phyloP scores from a whole-genome alignment of 805 yeast genomes.

The Trichomonascus vanleenenianus region DNA sequence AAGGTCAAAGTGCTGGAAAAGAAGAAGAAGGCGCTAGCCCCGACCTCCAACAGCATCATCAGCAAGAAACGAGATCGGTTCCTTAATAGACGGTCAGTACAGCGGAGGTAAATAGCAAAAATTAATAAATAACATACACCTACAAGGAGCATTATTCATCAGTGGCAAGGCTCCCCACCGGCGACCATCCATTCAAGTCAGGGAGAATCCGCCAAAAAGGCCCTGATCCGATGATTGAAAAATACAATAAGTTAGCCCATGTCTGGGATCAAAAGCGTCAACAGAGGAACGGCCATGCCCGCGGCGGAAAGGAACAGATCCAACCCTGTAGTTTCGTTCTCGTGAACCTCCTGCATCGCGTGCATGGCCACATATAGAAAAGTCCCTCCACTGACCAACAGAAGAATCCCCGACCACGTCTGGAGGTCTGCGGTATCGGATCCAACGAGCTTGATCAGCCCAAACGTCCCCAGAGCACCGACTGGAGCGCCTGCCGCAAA shows the following conservation, averaged over 20 bases:
- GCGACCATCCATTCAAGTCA: too few species aligned
- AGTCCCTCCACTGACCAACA: constrained; percentile 65
- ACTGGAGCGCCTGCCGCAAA: constrained; percentile 59
- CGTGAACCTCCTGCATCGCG: constrained; percentile 38
- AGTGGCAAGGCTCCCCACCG: too few species aligned
- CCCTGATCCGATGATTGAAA: too few species aligned
- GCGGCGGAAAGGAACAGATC: constrained; percentile 21
- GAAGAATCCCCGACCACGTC: constrained; percentile 41
- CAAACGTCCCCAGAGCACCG: constrained; percentile 46
- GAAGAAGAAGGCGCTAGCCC: constrained; percentile 21
- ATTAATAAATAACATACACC: too few species aligned
- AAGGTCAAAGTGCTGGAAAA: constrained; percentile 20
- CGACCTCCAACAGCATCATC: constrained; percentile 15
- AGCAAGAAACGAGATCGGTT: constrained; percentile 21
- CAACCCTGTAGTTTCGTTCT: constrained; percentile 1
- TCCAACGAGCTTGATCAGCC: constrained; percentile 23
- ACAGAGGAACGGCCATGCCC: constrained; percentile 28
- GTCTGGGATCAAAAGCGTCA: constrained; percentile 27
- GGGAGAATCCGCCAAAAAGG: too few species aligned
- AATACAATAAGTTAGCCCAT: constrained; percentile 3
- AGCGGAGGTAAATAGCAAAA: constrained; percentile 6
- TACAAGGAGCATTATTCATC: too few species aligned
- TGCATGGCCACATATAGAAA: constrained; percentile 66
- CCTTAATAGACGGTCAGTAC: constrained; percentile 7
- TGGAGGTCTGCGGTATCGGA: constrained; percentile 18